Evolutionary conservation across 352 stramenopile species (phyloP).

Genomic region (Globisporangium middletonii): DNA sequence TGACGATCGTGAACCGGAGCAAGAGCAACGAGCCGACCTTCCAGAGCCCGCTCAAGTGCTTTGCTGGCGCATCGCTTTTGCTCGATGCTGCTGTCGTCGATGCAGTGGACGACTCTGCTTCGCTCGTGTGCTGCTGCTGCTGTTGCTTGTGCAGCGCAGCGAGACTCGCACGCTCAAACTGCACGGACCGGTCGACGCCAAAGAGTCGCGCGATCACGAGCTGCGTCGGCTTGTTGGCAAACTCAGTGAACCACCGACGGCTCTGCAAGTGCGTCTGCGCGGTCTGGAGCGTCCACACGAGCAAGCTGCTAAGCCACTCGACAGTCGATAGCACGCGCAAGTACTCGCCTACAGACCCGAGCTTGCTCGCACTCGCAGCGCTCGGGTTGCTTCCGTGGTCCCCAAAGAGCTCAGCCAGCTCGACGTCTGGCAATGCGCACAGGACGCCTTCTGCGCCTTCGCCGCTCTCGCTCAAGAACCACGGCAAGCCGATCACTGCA

Average conservation of each 20-base stretch:
- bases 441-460: conserved; percentile 57
- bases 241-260: conserved; percentile 75
- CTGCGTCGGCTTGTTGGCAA: conserved; percentile 47
- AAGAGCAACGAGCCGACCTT: conserved; percentile 77
- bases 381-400: conserved; percentile 1
- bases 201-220: conserved; percentile 63
- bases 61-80: not conserved
- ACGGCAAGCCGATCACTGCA: conserved; percentile 32
- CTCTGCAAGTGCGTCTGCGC: conserved; percentile 66
- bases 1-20: conserved; percentile 69
- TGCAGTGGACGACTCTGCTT: not conserved
- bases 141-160: conserved; percentile 45
- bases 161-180: conserved; percentile 67
- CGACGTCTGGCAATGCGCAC: conserved; percentile 49
- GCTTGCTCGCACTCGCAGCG: conserved; percentile 18
- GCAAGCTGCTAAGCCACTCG: conserved; percentile 73
- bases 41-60: conserved; percentile 39
- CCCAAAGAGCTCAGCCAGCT: conserved; percentile 26
- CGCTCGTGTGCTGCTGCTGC: conserved; percentile 15
- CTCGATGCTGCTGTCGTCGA: not conserved
- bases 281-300: conserved; percentile 76
- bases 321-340: conserved; percentile 57
- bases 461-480: conserved; percentile 35
- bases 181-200: conserved; percentile 55
- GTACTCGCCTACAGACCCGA: conserved; percentile 54